Evolutionary conservation across 202 grass and related monocot genomes (phyloP).

Genomic region (Tripidium arundinaceum): DNA sequence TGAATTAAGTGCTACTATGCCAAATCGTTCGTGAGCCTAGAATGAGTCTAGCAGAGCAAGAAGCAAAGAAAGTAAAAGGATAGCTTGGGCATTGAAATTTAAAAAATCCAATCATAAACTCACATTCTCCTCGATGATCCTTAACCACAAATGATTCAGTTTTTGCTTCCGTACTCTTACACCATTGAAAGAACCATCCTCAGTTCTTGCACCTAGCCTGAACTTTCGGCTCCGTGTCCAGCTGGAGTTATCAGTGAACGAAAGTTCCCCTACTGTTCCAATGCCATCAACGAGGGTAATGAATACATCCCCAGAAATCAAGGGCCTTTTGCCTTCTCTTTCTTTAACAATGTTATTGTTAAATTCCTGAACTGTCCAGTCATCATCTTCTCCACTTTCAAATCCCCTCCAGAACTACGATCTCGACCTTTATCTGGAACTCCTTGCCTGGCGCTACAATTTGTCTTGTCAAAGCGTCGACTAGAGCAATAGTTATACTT

Average conservation of each 20-base stretch:
- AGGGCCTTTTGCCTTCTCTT: constrained; percentile 74
- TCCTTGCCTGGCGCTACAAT: constrained; percentile 45
- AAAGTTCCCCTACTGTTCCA: constrained; percentile 61
- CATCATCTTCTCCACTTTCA: constrained; percentile 53
- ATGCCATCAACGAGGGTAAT: constrained; percentile 54
- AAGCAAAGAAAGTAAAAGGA: background rate
- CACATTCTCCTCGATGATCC: constrained; percentile 98
- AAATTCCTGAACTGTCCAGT: constrained; percentile 80
- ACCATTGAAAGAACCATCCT: constrained; percentile 70
- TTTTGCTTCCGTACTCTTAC: constrained; percentile 79
- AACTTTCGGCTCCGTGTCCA: constrained; percentile 95
- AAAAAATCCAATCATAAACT: constrained; percentile 39
- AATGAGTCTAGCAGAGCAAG: background rate
- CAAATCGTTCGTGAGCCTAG: constrained; percentile 2
- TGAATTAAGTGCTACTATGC: background rate
- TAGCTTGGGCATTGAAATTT: background rate
- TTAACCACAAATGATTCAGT: constrained; percentile 88
- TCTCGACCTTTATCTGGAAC: constrained; percentile 66
- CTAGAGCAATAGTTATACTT: constrained; percentile 50
- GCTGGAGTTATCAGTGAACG: constrained; percentile 96
- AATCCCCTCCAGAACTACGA: constrained; percentile 94
- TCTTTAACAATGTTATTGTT: constrained; percentile 86
- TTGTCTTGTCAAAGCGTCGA: constrained; percentile 45
- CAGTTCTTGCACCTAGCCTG: constrained; percentile 74
- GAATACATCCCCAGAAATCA: constrained; percentile 77